Base-by-base conservation (phyloP, 257 asterid species). In the Rhazya stricta region DNA sequence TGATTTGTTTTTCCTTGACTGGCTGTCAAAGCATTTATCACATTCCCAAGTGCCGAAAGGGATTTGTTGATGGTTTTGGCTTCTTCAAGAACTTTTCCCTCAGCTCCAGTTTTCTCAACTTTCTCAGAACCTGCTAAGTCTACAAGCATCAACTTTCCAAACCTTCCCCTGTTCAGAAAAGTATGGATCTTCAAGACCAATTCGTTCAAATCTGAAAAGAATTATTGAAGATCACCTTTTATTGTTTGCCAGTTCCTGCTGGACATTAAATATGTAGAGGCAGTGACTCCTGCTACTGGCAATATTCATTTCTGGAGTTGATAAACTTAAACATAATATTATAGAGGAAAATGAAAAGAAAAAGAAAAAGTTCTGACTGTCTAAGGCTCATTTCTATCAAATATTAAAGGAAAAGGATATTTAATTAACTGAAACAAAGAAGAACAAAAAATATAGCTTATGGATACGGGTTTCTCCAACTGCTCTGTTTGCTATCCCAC, bases 71-170 rank as follows among this genome's bases (percentile, higher is more conserved):
- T 90, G 73, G 91, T 84, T 86, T 92, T 92, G 76, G 97, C 97
- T 86, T 92, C 97, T 81, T 92, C 97, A 48, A 92, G 96, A 80
- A 89, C 89, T 84, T 80, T 88, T 72, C 97, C 96, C 85, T 87
- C 97, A 72, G 97, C 97, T 72, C 97, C 92, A 73, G 96, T 92
- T 80, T 80, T 90, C 84, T 92, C 97, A 74, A 85, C 96, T 85
- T 92, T 92, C 86, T 92, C 97, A 65, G 97, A 92, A 62, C 97
- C 96, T 16, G 97, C 97, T 75, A 92, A 84, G 88, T 92, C 97
- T 74, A 90, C 96, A 57, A 92, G 96, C 78, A 92, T 85, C 83
- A 92, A 75, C 83, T 89, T 92, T 80, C 92, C 91, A 74, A 65
- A 77, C 74, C 76, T 81, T 21, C 42, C 58, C 88, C 97, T 90